Percentiles rank a stretch among this genome's conserved stretches.
phyloP scores from a whole-genome alignment of 257 asterid species.

The Capsicum chinense region DNA sequence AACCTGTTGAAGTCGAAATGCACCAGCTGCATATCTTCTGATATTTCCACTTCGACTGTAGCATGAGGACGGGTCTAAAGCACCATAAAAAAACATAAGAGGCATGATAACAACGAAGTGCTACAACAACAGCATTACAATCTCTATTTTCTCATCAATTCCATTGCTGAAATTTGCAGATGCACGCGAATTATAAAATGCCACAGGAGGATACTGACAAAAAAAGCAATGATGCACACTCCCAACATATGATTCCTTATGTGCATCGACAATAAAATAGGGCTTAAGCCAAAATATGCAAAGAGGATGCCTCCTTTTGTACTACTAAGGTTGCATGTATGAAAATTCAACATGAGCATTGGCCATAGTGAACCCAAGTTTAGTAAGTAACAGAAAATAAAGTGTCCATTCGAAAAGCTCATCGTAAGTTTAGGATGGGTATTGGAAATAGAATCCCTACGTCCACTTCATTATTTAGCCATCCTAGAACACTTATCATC shows the following conservation, averaged over 20 bases:
- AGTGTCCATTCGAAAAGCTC: not conserved
- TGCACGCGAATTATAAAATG: not conserved
- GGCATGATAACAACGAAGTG: slow-evolving; percentile 24
- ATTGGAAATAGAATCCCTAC: too few relatives aligned
- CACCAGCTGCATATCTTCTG: slow-evolving; percentile 99
- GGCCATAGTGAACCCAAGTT: not conserved
- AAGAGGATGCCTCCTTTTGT: slow-evolving; percentile 10
- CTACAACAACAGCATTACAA: not conserved
- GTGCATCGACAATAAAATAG: not conserved
- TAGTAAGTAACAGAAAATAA: not conserved
- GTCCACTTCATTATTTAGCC: too few relatives aligned
- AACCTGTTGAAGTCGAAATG: slow-evolving; percentile 98
- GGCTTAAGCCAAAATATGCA: not conserved
- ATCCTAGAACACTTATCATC: too few relatives aligned
- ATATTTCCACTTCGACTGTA: slow-evolving; percentile 98
- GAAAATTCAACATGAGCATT: not conserved
- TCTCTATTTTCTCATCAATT: not conserved
- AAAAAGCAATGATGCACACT: not conserved
- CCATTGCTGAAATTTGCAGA: not conserved
- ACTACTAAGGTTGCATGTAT: not conserved
- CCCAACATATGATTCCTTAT: not conserved
- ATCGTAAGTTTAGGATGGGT: too few relatives aligned
- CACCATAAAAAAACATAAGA: slow-evolving; percentile 25
- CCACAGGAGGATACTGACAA: not conserved
- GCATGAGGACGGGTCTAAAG: slow-evolving; percentile 98